Evolutionary conservation across 2,329 filamentous ascomycete species (phyloP).

Genomic region (Dothideomycetes sp.): DNA sequence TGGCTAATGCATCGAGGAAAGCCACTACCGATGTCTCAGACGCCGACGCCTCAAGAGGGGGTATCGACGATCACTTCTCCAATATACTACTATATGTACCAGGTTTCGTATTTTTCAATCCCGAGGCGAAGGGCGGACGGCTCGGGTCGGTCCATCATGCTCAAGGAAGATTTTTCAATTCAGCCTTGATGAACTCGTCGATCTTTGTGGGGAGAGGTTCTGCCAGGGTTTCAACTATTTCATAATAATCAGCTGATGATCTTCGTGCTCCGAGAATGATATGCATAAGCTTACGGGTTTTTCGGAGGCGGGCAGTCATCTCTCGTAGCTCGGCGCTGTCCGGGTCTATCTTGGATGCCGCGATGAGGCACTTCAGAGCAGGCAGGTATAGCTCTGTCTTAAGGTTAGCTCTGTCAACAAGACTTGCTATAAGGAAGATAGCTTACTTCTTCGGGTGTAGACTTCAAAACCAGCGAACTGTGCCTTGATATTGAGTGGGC

Average conservation of each 20-base stretch:
- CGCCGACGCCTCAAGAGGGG: no score
- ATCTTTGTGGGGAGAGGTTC: conserved; percentile 55
- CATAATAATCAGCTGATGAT: conserved; percentile 11
- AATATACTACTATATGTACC: no score
- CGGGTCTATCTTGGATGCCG: conserved; percentile 57
- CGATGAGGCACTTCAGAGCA: conserved; percentile 74
- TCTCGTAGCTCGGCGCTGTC: conserved; percentile 64
- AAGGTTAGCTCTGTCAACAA: no score
- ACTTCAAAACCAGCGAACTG: conserved; percentile 87
- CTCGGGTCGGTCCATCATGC: not conserved
- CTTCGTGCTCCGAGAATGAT: no score
- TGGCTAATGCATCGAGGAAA: no score
- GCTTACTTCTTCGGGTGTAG: conserved; percentile 63
- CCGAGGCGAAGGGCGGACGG: no score
- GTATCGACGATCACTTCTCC: no score
- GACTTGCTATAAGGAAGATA: conserved; percentile 14
- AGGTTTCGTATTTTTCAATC: no score
- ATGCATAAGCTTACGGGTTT: conserved; percentile 29
- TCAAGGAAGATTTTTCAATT: conserved; percentile 35
- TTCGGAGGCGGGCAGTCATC: conserved; percentile 59
- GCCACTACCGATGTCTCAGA: no score
- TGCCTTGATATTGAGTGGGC: conserved; percentile 66
- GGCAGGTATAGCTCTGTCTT: conserved; percentile 65
- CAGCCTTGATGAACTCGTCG: conserved; percentile 52
- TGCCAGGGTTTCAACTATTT: conserved; percentile 31